Base-by-base conservation (phyloP, 164 flowering plant species). In the Santalum album region DNA sequence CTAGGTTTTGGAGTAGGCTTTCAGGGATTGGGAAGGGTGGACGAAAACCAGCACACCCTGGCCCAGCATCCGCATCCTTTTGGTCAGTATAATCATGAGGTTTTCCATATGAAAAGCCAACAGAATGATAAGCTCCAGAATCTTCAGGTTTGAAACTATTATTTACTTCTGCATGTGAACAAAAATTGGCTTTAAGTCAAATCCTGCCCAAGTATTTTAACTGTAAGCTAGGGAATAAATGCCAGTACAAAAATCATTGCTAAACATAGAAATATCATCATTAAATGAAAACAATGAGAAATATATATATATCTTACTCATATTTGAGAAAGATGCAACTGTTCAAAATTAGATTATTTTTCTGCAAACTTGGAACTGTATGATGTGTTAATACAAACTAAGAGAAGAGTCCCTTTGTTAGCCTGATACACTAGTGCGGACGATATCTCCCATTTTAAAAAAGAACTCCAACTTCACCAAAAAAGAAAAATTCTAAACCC, bases 1-100 rank as follows among this genome's bases (percentile, higher is more conserved):
- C 99, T 56, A 87, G 70, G 83, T 70, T 67, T 2, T 72, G 76
- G 44, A 77, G 65, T 44, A 92, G 73, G 65, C 57, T 64, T 52
- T 83, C 96, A 18, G 99, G 99, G 61, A 89, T 78, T 0, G 81
- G 70, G 60, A 92, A 89, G n/a, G 89, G 77, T 48, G 99, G 99
- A 38, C 52, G 64, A 65, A 80, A 92, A 59, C 67, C 62, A 67
- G 79, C 36, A 32, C 20, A 15, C 29, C 54, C 75, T 60, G 46
- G 43, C 19, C 59, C 78, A 44, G 26, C 60, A 40, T 78, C 80
- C 36, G 70, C 46, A 60, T 59, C 58, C 67, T 56, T 78, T 22
- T 59, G 60, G 12, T 69, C 76, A 43, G 56, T 50, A 7, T 74
- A 63, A 55, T 70, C 76, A 56, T 65, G 80, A 51, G 69, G 15